Base-by-base conservation (phyloP, 2,329 filamentous ascomycete genomes). In the Penicillium sp. region DNA sequence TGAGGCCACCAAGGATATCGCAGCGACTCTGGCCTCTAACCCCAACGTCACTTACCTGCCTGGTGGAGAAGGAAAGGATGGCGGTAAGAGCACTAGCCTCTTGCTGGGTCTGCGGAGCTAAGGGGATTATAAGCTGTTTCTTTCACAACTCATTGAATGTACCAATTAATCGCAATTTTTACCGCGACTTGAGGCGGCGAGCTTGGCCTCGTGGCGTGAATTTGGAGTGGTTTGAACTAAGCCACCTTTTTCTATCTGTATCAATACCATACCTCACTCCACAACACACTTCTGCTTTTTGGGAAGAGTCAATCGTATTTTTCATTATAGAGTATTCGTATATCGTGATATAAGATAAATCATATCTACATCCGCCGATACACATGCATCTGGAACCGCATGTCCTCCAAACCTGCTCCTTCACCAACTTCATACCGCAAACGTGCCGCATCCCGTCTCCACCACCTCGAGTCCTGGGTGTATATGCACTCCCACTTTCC, bases 1-100 rank as follows among this genome's bases (percentile, higher is more conserved):
- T 69, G 94, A 99, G 81, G 95, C 94, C 13, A 92, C 90, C 72
- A 90, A 88, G 74, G 95, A 99, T 68, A 97, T 99, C 76, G 94
- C 94, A 9, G 85, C 91, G 76, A 93, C 92, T 63, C 78, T 99
- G 69, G 85, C 93, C 18, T 79, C 79, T 56, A 99, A 99, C 78
- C 92, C 94, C 57, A 97, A 99, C 67, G 92, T 99, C 50, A 92
- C 91, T 44, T 99, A 99, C 75, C 77, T 99, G 60, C 94, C 94
- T 3, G 85, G 90, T 65, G 88, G 89, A 35, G 75, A 75, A 40
- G 76, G 78, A 39, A 81, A 79, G 59, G 79, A 79, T 8, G 80
- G 79, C 51, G 86, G 80, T 53, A 80, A 89, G 75, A 81, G 82
- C 57, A 84, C 86, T 46, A 86, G 81, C 70, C 83, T 89, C 64